Evolutionary conservation across 192 early-diverging fungal genomes (phyloP).

Genomic region (Gonapodya sp.): DNA sequence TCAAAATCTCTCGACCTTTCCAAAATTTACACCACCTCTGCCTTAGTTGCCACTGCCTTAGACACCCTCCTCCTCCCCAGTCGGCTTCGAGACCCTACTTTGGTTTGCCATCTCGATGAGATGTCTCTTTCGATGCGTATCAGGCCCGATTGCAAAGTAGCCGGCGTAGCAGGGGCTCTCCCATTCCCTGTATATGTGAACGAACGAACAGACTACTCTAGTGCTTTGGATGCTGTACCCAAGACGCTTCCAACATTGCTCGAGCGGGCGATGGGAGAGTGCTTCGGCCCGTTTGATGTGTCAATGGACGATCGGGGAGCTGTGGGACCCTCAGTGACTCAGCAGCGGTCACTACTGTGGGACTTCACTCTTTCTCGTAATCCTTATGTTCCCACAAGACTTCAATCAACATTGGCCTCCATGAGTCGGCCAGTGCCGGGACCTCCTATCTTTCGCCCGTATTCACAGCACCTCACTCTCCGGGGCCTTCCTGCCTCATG

Average conservation of each 20-base stretch:
- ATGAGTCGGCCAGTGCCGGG: neutral
- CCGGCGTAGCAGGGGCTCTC: neutral
- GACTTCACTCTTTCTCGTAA: neutral
- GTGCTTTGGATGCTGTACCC: neutral
- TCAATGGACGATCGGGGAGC: neutral
- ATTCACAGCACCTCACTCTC: neutral
- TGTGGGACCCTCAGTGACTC: neutral
- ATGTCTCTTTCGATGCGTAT: neutral
- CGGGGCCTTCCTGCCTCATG: neutral
- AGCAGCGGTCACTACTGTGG: neutral
- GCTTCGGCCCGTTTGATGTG: neutral
- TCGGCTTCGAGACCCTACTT: neutral
- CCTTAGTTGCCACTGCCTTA: neutral
- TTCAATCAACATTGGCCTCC: neutral
- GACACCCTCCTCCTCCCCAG: neutral
- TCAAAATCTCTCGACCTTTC: neutral
- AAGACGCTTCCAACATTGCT: neutral
- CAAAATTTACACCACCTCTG: neutral
- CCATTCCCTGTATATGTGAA: neutral
- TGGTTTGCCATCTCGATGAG: neutral
- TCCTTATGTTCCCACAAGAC: neutral
- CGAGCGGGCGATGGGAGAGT: neutral
- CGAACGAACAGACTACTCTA: neutral
- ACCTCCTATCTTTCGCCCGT: neutral
- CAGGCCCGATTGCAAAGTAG: neutral